Percentiles rank a stretch among this genome's conserved stretches.
These are phyloP conservation scores for Eucommia ulmoides DNA, from an alignment of 257 asterid genomes.

Conservation along the genomic window DNA sequence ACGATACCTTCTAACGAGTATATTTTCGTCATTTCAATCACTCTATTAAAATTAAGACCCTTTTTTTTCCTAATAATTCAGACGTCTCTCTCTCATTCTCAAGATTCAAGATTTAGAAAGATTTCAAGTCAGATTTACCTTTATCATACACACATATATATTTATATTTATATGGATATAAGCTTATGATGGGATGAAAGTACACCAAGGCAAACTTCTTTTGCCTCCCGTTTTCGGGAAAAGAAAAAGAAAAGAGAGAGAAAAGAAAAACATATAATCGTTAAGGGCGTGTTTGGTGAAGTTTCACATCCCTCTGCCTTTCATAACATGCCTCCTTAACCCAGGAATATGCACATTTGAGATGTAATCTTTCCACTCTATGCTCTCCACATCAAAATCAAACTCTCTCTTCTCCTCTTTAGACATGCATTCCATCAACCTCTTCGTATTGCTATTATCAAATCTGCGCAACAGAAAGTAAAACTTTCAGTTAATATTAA, in stretches of 20 bases:
- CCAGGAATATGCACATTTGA: constrained; percentile 87
- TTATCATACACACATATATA: no score
- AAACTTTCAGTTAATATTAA: no score
- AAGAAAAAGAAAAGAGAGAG: constrained; percentile 10
- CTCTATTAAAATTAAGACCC: no score
- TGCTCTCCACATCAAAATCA: constrained; percentile 72
- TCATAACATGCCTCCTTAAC: constrained; percentile 84
- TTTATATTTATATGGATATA: no score
- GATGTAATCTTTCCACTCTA: constrained; percentile 88
- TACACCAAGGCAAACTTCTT: neutral
- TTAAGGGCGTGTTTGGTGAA: constrained; percentile 13
- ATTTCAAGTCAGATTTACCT: no score
- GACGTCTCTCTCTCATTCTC: no score
- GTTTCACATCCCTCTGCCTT: constrained; percentile 59
- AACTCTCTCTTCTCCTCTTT: constrained; percentile 58
- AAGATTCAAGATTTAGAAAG: no score
- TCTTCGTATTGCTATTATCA: constrained; percentile 77
- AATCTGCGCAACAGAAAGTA: constrained; percentile 35
- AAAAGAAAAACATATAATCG: constrained; percentile 7
- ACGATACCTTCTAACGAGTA: no score
- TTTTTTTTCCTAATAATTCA: no score
- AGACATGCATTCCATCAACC: constrained; percentile 63
- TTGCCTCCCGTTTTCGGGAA: constrained; percentile 15
- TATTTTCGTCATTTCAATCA: no score
- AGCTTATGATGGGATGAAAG: no score